Percentiles rank a stretch among this genome's conserved stretches.
Conservation (phyloP, 2,329 filamentous ascomycete species). For the Fusarium sororula region DNA sequence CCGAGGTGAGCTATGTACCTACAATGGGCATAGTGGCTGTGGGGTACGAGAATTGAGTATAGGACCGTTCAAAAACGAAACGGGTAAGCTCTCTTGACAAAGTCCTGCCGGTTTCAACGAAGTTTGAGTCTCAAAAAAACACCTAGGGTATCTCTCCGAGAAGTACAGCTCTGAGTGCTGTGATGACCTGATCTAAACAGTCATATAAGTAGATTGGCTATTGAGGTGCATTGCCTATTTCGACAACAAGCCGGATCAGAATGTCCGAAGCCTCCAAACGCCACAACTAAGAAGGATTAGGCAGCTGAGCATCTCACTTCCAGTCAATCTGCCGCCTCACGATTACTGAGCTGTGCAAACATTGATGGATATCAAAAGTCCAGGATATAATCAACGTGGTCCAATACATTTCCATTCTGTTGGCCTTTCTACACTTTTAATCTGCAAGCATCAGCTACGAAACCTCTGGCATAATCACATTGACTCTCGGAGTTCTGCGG, state of each 20-base stretch:
- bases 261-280: background rate
- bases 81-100: too few species aligned
- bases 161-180: background rate
- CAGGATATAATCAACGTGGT: background rate
- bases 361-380: background rate
- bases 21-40: background rate
- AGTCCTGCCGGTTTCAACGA: rapidly evolving
- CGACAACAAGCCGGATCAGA: background rate
- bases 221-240: background rate
- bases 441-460: background rate
- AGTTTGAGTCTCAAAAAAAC: background rate
- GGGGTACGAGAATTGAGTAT: background rate
- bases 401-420: background rate
- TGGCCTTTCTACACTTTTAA: background rate
- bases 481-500: background rate
- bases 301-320: background rate
- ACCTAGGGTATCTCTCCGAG: rapidly evolving
- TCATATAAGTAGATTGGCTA: background rate
- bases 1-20: background rate
- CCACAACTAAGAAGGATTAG: background rate
- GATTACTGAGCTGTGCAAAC: rapidly evolving
- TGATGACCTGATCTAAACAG: background rate
- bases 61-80: rapidly evolving
- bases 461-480: rapidly evolving
- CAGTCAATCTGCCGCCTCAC: background rate